These are phyloP conservation scores for Nitzschia inconspicua DNA, from an alignment of 108 stramenopile genomes.

Conservation along the genomic window DNA sequence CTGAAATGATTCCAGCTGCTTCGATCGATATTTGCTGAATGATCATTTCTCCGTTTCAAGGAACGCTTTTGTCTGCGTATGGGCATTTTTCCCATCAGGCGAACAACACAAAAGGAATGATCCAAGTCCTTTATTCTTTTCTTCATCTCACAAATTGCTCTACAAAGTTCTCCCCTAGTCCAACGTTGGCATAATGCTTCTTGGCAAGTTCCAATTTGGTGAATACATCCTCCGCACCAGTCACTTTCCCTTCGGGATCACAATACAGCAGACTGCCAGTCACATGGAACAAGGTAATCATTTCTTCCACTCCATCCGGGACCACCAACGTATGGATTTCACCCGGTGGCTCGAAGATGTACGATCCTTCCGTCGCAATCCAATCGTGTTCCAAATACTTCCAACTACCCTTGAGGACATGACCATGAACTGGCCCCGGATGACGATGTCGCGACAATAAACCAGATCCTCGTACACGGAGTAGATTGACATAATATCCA, in stretches of 20 bases:
- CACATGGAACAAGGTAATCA: constrained; percentile 81
- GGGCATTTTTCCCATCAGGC: too few species aligned
- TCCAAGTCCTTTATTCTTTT: too few species aligned
- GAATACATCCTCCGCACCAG: constrained; percentile 78
- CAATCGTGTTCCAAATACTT: constrained; percentile 73
- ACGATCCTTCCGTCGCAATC: constrained; percentile 61
- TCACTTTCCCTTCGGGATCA: constrained; percentile 59
- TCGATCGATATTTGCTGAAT: too few species aligned
- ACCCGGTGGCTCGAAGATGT: constrained; percentile 81
- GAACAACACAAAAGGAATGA: too few species aligned
- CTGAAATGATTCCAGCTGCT: too few species aligned
- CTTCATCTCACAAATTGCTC: constrained; percentile 54
- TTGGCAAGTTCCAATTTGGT: constrained; percentile 75
- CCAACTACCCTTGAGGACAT: constrained; percentile 71
- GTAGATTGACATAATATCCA: constrained; percentile 78
- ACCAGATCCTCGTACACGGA: constrained; percentile 63
- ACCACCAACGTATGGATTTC: constrained; percentile 78
- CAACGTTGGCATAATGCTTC: constrained; percentile 64
- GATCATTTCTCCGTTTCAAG: too few species aligned
- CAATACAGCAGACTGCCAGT: constrained; percentile 73
- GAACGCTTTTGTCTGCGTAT: too few species aligned
- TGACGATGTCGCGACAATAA: constrained; percentile 68
- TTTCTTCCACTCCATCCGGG: constrained; percentile 70
- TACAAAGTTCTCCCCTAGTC: constrained; percentile 64
- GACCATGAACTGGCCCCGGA: constrained; percentile 71